Percentiles rank a stretch among this genome's conserved stretches.
These are phyloP conservation scores for Calycina herbarum DNA, from an alignment of 2,329 filamentous ascomycete species.

Conservation along the genomic window DNA sequence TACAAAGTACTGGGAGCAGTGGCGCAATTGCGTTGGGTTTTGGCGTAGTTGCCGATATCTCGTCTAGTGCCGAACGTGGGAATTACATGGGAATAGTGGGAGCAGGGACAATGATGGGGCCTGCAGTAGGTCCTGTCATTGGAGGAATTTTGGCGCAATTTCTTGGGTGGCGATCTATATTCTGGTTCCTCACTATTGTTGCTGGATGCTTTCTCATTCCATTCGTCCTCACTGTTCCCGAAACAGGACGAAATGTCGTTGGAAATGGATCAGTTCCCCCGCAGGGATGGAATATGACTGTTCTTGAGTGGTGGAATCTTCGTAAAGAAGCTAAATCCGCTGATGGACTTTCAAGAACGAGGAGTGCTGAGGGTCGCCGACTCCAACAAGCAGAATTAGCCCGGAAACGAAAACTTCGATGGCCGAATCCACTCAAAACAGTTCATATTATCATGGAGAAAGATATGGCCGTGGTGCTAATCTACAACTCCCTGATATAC, in stretches of 20 bases:
- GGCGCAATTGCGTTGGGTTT: slow-evolving; percentile 67
- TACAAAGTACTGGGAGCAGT: slow-evolving; percentile 58
- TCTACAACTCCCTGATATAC: slow-evolving; percentile 56
- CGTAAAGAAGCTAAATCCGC: slow-evolving; percentile 30
- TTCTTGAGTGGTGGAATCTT: slow-evolving; percentile 47
- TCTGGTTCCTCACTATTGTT: slow-evolving; percentile 54
- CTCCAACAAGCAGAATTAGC: slow-evolving; percentile 39
- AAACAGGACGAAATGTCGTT: slow-evolving; percentile 38
- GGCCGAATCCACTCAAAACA: slow-evolving; percentile 59
- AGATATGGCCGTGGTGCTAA: slow-evolving; percentile 54
- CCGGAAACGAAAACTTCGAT: slow-evolving; percentile 45
- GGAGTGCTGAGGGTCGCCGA: slow-evolving; percentile 38
- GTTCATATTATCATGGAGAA: slow-evolving; percentile 56
- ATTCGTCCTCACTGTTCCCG: slow-evolving; percentile 34
- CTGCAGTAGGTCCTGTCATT: slow-evolving; percentile 50
- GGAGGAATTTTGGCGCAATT: slow-evolving; percentile 49
- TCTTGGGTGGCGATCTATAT: slow-evolving; percentile 52
- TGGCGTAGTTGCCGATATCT: slow-evolving; percentile 71
- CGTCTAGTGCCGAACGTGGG: slow-evolving; percentile 68
- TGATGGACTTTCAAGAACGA: slow-evolving; percentile 30
- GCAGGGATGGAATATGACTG: slow-evolving; percentile 57
- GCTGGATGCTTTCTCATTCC: slow-evolving; percentile 42
- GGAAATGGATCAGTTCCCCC: slow-evolving; percentile 52
- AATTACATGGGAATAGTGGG: slow-evolving; percentile 70
- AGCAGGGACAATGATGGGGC: slow-evolving; percentile 52